Evolutionary conservation across 495 filamentous ascomycete genomes (phyloP), one percentile per base, ranked within the genome.

Genomic region (Daldinia bambusicola): DNA sequence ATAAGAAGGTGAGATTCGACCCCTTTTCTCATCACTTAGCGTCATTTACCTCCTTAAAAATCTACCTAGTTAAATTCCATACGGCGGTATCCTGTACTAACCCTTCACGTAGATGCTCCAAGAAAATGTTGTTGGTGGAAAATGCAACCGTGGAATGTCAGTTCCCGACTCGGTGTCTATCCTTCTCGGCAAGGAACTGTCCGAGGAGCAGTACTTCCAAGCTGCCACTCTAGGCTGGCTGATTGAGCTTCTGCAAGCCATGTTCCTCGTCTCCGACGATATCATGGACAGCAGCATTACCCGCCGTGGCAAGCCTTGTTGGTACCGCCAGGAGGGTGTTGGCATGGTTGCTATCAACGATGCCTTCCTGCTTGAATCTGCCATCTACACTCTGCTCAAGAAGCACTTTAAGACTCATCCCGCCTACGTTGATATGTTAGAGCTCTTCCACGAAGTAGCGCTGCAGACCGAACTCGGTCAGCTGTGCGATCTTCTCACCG

Each of bases 131-230:
- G 82, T 94, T 55, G 96, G 96, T 75, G 95, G 95, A 75, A 99
- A 99, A 87, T 95, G 93, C 84, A 99, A 98, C 84, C 93, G 95
- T 71, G 95, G 96, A 80, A 95, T 99, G 89, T 98, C 95, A 57
- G 94, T 98, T 55, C 91, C 94, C 64, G 95, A 99, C 84, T 95
- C 93, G 55, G 88, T 89, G 61, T 89, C 91, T 69, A 78, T 95
- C 72, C 91, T 99, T 58, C 88, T 93, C 70, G 82, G 87, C 76
- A 84, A 89, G 63, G 84, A 90, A 61, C 88, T 97, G 61, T 87
- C 84, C 57, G 83, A 89, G 38, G 88, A 96, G 62, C 91, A 97
- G 80, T 94, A 93, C 84, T 93, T 94, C 84, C 81, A 90, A 58
- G 83, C 94, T 59, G 91, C 93, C 43, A 89, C 91, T 16, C 87